Evolutionary conservation across 108 stramenopile species (phyloP), one percentile per base, ranked within the genome.

Genomic region (Mediolabrus comicus): DNA sequence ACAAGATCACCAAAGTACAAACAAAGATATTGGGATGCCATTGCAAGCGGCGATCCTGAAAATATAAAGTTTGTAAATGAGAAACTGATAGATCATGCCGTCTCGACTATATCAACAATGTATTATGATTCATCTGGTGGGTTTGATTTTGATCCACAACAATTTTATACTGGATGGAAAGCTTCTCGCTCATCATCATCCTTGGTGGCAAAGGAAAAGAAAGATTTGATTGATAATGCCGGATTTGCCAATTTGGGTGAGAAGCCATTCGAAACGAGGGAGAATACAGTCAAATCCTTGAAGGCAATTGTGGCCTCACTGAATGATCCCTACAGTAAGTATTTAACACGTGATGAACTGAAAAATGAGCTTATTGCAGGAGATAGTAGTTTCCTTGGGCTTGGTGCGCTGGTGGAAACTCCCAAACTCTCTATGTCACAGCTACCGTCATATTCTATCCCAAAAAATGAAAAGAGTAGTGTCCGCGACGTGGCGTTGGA

Each of bases 111-210:
- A 55, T 83, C 82, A 51, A 89, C 86, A 9, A 88, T 89, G 86
- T 93, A 84, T 58, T 93, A 89, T 60, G 92, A 93, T 59, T 76
- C 85, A 59, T 79, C 86, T 13, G 92, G 92, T 11, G 92, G 92
- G 4, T 72, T 53, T 39, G 33, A 62, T 12, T 93, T 93, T 74
- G 69, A 81, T 59, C 77, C 87, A 10, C 34, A 66, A 31, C 80
- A 83, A 24, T 87, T 93, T 43, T 90, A 86, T 61, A 39, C 26
- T 17, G 31, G 71, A 34, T 93, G 89, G 89, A 83, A 75, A 46
- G 53, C 53, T 4, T 69, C 87, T 64, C 72, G 82, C n/a, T 38
- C 46, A 4, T 26, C 27, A 9, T n/a, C n/a, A n/a, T n/a, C n/a
- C n/a, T n/a, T n/a, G n/a, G n/a, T n/a, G 74, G 22, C 55, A 49